Base-by-base conservation (phyloP, 371 early-diverging fungal species). In the Rhizomucor pusillus region DNA sequence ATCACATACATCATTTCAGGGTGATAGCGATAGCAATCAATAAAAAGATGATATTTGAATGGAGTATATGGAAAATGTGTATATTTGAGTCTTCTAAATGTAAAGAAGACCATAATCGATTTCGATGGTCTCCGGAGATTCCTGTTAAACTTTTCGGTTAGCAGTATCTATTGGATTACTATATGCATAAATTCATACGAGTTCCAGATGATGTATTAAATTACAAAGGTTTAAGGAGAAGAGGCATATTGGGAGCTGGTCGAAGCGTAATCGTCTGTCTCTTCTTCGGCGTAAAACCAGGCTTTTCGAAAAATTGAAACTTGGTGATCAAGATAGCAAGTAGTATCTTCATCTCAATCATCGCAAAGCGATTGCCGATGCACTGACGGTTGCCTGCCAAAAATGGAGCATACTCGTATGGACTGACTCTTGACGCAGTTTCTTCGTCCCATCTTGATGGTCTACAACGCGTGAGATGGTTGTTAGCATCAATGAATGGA, bases 321-420 rank as follows among this genome's bases (percentile, higher is more conserved):
- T 47, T 45, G 13, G 29, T 52, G 43, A 67, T 23, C n/a, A 67
- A 22, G 14, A 58, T 47, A n/a, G 60, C 54, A 24, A 67, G 34
- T 10, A 67, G 24, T 7, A 62, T 59, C 47, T 66, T 66, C 50
- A 66, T 57, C 39, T 67, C 62, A 13, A 63, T 59, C 41, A 62
- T 33, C 13, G 67, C 67, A 47, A 62, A 67, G 4, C 54, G 43
- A 37, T 62, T 47, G 23, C 63, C 62, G 16, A 62, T 63, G 45
- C 63, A 67, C 48, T 59, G 57, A 7, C 60, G 54, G 12, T 50
- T 52, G 24, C 85, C 85, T 2, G 79, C 70, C 52, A 82, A 56
- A 56, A 88, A 88, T 0, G 88, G 88, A 57, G 79, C 63, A 46
- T 79, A 85, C 6, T 76, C 71, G 56, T 77, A 77, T 0, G 75